Evolutionary conservation across 768 basidiomycete species (phyloP).

Genomic region (Coprinopsis cinerea): DNA sequence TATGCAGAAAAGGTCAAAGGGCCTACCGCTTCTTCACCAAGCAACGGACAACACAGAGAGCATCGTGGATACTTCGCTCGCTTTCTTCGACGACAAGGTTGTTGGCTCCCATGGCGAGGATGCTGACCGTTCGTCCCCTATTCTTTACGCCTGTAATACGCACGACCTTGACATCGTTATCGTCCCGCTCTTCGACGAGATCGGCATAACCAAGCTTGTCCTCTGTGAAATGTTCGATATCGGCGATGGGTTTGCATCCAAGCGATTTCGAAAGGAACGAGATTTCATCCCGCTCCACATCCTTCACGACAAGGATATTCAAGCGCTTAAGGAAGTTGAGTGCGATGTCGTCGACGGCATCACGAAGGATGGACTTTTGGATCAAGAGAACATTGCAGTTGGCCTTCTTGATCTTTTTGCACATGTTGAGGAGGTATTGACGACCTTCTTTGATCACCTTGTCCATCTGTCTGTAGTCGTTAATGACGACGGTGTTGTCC

Average conservation of each 20-base stretch:
- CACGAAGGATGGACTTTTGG: conserved; percentile 98
- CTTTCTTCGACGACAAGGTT: conserved; percentile 92
- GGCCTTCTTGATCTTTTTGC: conserved; percentile 99
- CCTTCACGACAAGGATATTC: conserved; percentile 94
- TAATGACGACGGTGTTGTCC: conserved; percentile 99
- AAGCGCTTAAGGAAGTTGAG: conserved; percentile 96
- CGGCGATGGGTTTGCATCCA: conserved; percentile 93
- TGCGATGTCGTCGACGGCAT: conserved; percentile 97
- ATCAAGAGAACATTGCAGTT: conserved; percentile 98
- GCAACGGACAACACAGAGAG: conserved; percentile 97
- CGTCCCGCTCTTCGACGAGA: conserved; percentile 82
- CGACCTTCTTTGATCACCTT: conserved; percentile 99
- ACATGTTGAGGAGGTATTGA: conserved; percentile 94
- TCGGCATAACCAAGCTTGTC: conserved; percentile 98
- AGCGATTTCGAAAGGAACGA: conserved; percentile 94
- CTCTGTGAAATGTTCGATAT: conserved; percentile 95
- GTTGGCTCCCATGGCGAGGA: conserved; percentile 93
- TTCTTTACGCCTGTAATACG: conserved; percentile 94
- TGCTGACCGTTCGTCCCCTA: conserved; percentile 88
- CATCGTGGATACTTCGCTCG: conserved; percentile 96
- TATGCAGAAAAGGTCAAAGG: not conserved
- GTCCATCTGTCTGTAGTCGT: conserved; percentile 99
- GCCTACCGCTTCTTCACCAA: conserved; percentile 94
- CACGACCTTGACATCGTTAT: conserved; percentile 84
- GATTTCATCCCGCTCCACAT: conserved; percentile 98